Evolutionary conservation across 2,329 filamentous ascomycete species (phyloP).

Genomic region (Cercospora nicotianae): DNA sequence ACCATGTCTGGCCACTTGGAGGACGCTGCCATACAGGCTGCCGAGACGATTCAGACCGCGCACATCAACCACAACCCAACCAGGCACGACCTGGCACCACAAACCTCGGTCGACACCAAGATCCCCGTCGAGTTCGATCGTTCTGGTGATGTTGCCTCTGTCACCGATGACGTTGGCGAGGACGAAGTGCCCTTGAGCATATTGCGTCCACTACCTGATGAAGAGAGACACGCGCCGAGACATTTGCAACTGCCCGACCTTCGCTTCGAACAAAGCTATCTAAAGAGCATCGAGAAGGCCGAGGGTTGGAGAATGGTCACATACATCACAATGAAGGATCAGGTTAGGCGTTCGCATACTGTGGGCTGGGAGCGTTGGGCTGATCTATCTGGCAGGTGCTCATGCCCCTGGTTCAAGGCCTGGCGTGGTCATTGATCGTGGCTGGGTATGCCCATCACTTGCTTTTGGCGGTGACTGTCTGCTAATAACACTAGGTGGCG

Average conservation of each 20-base stretch:
- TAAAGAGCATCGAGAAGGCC: conserved; percentile 80
- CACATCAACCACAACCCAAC: conserved; percentile 74
- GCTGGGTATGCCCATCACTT: conserved; percentile 48
- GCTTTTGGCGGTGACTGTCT: neutral
- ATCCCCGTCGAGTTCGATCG: conserved; percentile 56
- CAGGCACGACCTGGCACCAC: conserved; percentile 74
- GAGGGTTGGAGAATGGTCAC: conserved; percentile 76
- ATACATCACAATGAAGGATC: conserved; percentile 84
- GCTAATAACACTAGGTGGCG: conserved; percentile 62
- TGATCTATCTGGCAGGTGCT: conserved; percentile 59
- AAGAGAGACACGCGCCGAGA: conserved; percentile 57
- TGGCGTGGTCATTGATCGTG: conserved; percentile 82
- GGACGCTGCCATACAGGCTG: conserved; percentile 55
- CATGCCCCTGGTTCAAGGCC: conserved; percentile 82
- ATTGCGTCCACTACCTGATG: conserved; percentile 56
- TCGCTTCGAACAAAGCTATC: conserved; percentile 96
- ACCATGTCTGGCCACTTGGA: conserved; percentile 25
- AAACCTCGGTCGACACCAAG: conserved; percentile 69
- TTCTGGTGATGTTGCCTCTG: conserved; percentile 42
- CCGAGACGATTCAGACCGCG: conserved; percentile 76
- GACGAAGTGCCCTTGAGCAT: conserved; percentile 70
- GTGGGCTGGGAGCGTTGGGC: neutral
- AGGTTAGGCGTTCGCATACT: conserved; percentile 55
- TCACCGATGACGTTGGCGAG: conserved; percentile 55
- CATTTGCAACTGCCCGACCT: conserved; percentile 67